Base-by-base conservation (phyloP, 1,139 yeast genomes). In the Yamadazyma sp. region DNA sequence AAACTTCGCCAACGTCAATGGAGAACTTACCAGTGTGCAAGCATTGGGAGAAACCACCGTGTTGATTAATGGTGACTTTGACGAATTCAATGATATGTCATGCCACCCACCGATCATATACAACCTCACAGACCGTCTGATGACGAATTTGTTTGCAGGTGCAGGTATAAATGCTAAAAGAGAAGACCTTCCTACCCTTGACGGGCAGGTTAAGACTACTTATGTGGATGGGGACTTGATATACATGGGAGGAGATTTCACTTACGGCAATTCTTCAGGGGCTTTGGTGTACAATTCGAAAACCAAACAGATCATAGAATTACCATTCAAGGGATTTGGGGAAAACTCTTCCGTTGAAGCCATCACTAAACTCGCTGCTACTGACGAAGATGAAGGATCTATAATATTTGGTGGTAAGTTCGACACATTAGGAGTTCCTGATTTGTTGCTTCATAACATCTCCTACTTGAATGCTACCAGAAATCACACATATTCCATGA, bases 341-440 rank as follows among this genome's bases (percentile, higher is more conserved):
- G 54, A 70, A 31, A 69, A 76, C 40, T 69, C 92, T 0, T 47
- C 54, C 1, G 74, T 92, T 15, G 80, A 82, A 46, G 70, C 94
- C n/a, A 89, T 92, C 27, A 49, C 78, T 1, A 71, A 73, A 40
- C 56, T 78, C 21, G 63, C 70, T 20, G 48, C 53, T 14, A 44
- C 45, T 21, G 64, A 69, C 28, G 48, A 53, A 13, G 45, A 46
- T 24, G 34, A 43, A 20, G 74, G 72, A 6, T 72, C 78, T 39
- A 70, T 92, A 11, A 57, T 92, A 13, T 92, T 89, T 62, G 95
- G 95, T 3, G 98, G 98, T 14, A 47, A 63, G 4, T 89, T 92
- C 54, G 53, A 70, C 42, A 74, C 82, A 6, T 66, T 89, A 37
- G 94, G 86, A 12, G 62, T 79, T 42, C 59, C 67, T 4, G 67